A percentile compares a stretch with the other conserved stretches of the same genome.
These are phyloP conservation scores for Vinca minor DNA, from an alignment of 257 asterid species.

Conservation along the genomic window DNA sequence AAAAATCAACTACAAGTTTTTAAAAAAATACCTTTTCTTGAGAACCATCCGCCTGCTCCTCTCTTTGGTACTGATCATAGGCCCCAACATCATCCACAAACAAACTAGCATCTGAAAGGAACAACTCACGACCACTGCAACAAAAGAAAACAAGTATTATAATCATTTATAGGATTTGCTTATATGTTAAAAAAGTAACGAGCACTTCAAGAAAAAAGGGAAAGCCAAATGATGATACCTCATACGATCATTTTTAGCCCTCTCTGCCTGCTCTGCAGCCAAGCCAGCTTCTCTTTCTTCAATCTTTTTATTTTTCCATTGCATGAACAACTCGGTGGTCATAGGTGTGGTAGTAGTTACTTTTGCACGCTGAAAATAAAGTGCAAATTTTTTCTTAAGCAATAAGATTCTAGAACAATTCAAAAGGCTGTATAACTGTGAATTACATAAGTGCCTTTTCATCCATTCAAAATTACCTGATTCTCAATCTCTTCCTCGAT, in stretches of 20 bases:
- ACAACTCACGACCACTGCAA: slow-evolving; percentile 87
- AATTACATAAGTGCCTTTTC: background rate
- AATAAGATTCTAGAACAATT: background rate
- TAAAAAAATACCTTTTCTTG: slow-evolving; percentile 38
- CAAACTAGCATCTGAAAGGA: slow-evolving; percentile 64
- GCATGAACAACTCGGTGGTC: slow-evolving; percentile 75
- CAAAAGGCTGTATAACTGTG: background rate
- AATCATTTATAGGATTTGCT: slow-evolving; percentile 2
- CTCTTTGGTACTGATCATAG: slow-evolving; percentile 61
- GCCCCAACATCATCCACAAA: slow-evolving; percentile 87
- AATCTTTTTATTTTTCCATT: slow-evolving; percentile 76
- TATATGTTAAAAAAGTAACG: background rate
- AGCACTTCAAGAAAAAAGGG: background rate
- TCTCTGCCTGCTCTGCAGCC: slow-evolving; percentile 83
- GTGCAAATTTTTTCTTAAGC: slow-evolving; percentile 10
- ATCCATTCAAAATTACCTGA: slow-evolving; percentile 43
- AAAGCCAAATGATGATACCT: slow-evolving; percentile 34
- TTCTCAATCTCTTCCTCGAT: slow-evolving; percentile 94
- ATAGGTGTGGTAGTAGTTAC: slow-evolving; percentile 67
- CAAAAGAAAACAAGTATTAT: slow-evolving; percentile 13
- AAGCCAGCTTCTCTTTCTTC: slow-evolving; percentile 77
- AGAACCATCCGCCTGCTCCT: slow-evolving; percentile 29
- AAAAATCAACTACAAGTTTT: no score
- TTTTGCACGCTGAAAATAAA: slow-evolving; percentile 61
- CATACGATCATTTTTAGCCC: slow-evolving; percentile 98